Percentiles rank a stretch among this genome's conserved stretches.
phyloP scores from a whole-genome alignment of 2,329 filamentous ascomycete genomes.

The Aspergillus candidus region DNA sequence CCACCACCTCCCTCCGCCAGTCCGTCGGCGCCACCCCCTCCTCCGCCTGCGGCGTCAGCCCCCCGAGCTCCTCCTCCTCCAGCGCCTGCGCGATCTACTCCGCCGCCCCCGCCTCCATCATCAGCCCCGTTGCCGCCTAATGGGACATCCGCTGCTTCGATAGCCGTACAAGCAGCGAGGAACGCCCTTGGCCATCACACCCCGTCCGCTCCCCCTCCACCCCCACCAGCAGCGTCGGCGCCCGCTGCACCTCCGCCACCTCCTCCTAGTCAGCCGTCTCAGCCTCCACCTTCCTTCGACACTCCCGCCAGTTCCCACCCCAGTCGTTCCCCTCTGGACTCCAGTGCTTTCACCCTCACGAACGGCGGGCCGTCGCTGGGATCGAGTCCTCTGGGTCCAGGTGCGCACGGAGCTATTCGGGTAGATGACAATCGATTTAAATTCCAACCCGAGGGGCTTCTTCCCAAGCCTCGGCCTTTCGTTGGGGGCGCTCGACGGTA shows the following conservation, averaged over 20 bases:
- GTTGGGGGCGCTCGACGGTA: conserved; percentile 69
- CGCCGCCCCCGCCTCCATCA: conserved; percentile 37
- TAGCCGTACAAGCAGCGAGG: conserved; percentile 55
- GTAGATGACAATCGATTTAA: conserved; percentile 79
- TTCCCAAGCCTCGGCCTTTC: conserved; percentile 83
- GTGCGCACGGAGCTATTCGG: conserved; percentile 36
- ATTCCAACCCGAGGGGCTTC: conserved; percentile 72
- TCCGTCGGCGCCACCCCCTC: conserved; percentile 40
- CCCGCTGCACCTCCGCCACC: conserved; percentile 42
- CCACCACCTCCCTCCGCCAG: conserved; percentile 40
- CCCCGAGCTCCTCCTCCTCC: conserved; percentile 39
- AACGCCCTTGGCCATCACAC: conserved; percentile 48
- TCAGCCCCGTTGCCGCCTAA: conserved; percentile 31
- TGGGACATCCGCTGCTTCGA: conserved; percentile 39
- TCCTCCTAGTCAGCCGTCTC: conserved; percentile 40
- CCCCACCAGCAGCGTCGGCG: conserved; percentile 28
- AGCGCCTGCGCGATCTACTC: conserved; percentile 41
- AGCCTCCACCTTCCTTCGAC: conserved; percentile 37
- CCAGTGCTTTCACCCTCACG: conserved; percentile 68
- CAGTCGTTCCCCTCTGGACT: conserved; percentile 61
- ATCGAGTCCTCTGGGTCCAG: conserved; percentile 20
- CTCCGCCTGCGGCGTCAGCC: conserved; percentile 37
- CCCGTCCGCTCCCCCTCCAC: conserved; percentile 40
- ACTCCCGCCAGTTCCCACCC: conserved; percentile 36
- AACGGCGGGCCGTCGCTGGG: conserved; percentile 48